These are phyloP conservation scores for Ilyonectria robusta DNA, from an alignment of 2,329 filamentous ascomycete genomes.

Conservation along the genomic window DNA sequence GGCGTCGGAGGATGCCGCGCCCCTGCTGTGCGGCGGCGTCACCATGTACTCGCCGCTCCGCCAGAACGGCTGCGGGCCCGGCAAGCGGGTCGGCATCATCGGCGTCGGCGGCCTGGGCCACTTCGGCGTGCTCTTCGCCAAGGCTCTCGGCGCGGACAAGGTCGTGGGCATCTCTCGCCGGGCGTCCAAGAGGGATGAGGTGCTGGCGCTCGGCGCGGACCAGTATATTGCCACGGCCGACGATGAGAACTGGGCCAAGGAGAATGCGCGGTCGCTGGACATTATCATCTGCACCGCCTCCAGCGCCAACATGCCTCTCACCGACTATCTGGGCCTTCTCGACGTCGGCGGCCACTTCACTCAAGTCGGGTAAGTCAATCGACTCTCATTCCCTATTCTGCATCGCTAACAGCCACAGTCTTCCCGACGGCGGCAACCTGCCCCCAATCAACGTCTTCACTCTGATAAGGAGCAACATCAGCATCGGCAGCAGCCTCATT, in stretches of 20 bases:
- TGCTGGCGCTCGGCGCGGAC: constrained; percentile 69
- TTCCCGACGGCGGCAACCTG: constrained; percentile 46
- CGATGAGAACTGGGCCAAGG: constrained; percentile 67
- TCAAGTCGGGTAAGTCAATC: constrained; percentile 67
- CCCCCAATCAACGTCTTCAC: constrained; percentile 45
- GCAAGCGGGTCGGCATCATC: constrained; percentile 76
- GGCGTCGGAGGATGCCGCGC: constrained; percentile 72
- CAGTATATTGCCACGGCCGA: constrained; percentile 59
- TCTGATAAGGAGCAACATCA: constrained; percentile 45
- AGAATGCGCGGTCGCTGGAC: constrained; percentile 65
- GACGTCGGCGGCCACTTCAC: constrained; percentile 72
- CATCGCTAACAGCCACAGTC: constrained; percentile 57
- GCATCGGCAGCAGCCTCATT: constrained; percentile 63
- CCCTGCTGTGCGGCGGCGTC: constrained; percentile 86
- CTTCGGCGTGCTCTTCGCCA: constrained; percentile 77
- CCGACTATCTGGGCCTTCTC: constrained; percentile 72
- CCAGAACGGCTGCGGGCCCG: constrained; percentile 74
- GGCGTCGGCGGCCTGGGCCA: constrained; percentile 79
- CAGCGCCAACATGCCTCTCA: constrained; percentile 68
- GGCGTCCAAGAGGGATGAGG: constrained; percentile 66
- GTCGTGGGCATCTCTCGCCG: constrained; percentile 71
- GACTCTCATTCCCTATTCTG: constrained; percentile 21
- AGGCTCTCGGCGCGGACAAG: constrained; percentile 73
- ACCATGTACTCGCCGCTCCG: constrained; percentile 74
- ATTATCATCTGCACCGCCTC: constrained; percentile 73